Conservation (phyloP, 495 filamentous ascomycete species). For the Penicillium cosmopolitanum region DNA sequence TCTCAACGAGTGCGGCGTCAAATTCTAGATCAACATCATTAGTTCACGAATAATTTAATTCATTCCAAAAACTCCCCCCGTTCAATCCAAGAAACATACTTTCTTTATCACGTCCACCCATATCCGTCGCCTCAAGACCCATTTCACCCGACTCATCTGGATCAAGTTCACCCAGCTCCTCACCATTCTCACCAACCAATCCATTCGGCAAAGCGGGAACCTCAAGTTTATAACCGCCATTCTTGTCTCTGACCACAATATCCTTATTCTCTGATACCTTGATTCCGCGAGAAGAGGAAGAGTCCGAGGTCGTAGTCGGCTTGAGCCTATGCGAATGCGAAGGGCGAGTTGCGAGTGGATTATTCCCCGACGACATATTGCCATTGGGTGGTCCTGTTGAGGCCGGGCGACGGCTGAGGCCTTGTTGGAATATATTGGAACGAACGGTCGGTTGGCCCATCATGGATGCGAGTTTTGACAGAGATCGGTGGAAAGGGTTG, state of each 20-base stretch:
- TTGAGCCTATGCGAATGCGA: slow-evolving; percentile 37
- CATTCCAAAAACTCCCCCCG: too few species aligned
- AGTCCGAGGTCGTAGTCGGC: slow-evolving; percentile 42
- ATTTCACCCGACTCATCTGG: slow-evolving; percentile 19
- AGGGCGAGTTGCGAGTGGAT: slow-evolving; percentile 31
- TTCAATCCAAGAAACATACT: slow-evolving; percentile 34
- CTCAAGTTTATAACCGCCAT: slow-evolving; percentile 74
- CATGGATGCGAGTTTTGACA: slow-evolving; percentile 1
- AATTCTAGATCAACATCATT: slow-evolving; percentile 38
- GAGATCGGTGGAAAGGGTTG: not conserved
- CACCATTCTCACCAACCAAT: slow-evolving; percentile 55
- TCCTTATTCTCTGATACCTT: slow-evolving; percentile 58
- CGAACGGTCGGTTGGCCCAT: slow-evolving; percentile 55
- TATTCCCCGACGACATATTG: slow-evolving; percentile 17
- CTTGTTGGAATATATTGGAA: slow-evolving; percentile 75
- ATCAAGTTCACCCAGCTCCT: slow-evolving; percentile 51
- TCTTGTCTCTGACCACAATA: slow-evolving; percentile 75
- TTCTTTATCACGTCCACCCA: slow-evolving; percentile 48
- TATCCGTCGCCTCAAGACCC: slow-evolving; percentile 27
- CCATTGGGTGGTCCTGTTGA: slow-evolving; percentile 38
- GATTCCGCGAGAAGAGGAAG: slow-evolving; percentile 35
- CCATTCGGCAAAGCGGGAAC: slow-evolving; percentile 59
- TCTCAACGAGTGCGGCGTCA: slow-evolving; percentile 52
- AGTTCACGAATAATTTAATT: not conserved
- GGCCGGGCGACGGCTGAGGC: slow-evolving; percentile 69